These are phyloP conservation scores for Flueggea neowawraea DNA, from an alignment of 441 rosid genomes.

Conservation along the genomic window DNA sequence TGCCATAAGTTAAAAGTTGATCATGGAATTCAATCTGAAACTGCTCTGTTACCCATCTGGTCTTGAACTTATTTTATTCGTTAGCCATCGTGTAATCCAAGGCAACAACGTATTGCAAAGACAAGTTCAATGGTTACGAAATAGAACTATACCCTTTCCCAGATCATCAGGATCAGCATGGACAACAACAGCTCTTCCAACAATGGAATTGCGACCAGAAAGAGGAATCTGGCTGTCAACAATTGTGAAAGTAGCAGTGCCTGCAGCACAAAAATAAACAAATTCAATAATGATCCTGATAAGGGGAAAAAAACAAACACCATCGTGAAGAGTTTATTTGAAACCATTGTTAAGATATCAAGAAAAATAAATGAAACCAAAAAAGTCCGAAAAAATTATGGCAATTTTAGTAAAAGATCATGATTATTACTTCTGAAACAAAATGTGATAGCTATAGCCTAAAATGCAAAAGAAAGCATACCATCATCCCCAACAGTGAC, in stretches of 20 bases:
- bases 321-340: too few species aligned
- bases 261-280: conserved; percentile 28
- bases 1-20: too few species aligned
- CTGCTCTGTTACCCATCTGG: too few species aligned
- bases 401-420: background rate
- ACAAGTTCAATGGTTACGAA: too few species aligned
- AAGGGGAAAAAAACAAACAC: too few species aligned
- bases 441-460: background rate
- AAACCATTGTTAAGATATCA: too few species aligned
- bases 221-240: conserved; percentile 86
- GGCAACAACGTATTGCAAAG: too few species aligned
- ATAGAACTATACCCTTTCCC: conserved; percentile 59
- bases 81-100: too few species aligned
- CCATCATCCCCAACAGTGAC: conserved; percentile 78
- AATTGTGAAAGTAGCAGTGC: conserved; percentile 61
- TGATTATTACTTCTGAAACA: too few species aligned
- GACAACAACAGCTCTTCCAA: conserved; percentile 95
- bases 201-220: conserved; percentile 61
- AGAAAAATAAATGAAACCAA: background rate
- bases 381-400: background rate
- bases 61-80: too few species aligned
- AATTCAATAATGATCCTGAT: too few species aligned
- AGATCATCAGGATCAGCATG: conserved; percentile 96
- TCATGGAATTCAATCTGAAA: too few species aligned
- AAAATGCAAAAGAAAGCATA: conserved; percentile 19